phyloP scores from a whole-genome alignment of 164 flowering plant species.

The Cinnamomum chago region DNA sequence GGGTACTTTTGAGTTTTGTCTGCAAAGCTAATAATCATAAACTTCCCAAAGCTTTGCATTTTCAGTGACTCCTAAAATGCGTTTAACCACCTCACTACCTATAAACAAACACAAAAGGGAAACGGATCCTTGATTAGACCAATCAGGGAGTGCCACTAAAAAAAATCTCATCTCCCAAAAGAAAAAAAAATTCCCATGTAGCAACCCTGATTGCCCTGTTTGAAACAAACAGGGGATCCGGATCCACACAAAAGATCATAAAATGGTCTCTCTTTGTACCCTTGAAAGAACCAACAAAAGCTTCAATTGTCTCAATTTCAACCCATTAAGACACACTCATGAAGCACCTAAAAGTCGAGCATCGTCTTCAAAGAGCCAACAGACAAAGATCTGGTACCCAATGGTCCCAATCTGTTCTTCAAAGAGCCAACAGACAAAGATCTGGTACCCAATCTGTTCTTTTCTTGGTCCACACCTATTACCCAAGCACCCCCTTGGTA shows the following conservation, averaged over 20 bases:
- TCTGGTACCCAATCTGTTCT: too few relatives aligned
- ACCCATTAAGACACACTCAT: too few relatives aligned
- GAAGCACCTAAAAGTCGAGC: not conserved
- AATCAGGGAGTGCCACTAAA: too few relatives aligned
- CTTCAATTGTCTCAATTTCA: too few relatives aligned
- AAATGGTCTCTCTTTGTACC: not conserved
- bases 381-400: not conserved
- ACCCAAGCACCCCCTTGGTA: not conserved
- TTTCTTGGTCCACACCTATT: not conserved
- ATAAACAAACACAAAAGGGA: not conserved
- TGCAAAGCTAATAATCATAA: not conserved
- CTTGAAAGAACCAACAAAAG: too few relatives aligned
- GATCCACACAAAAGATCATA: not conserved
- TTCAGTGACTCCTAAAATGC: not conserved
- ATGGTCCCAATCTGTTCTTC: too few relatives aligned
- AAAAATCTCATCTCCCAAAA: too few relatives aligned
- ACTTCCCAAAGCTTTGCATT: not conserved
- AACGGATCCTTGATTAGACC: too few relatives aligned
- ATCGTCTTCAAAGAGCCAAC: not conserved
- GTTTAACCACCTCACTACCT: conserved; percentile 4
- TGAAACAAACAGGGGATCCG: too few relatives aligned
- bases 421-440: too few relatives aligned
- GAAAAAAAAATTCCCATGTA: too few relatives aligned
- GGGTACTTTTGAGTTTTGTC: not conserved
- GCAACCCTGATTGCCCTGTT: too few relatives aligned